These are phyloP conservation scores for Vitis riparia DNA, from an alignment of 164 flowering plant genomes.

Conservation along the genomic window DNA sequence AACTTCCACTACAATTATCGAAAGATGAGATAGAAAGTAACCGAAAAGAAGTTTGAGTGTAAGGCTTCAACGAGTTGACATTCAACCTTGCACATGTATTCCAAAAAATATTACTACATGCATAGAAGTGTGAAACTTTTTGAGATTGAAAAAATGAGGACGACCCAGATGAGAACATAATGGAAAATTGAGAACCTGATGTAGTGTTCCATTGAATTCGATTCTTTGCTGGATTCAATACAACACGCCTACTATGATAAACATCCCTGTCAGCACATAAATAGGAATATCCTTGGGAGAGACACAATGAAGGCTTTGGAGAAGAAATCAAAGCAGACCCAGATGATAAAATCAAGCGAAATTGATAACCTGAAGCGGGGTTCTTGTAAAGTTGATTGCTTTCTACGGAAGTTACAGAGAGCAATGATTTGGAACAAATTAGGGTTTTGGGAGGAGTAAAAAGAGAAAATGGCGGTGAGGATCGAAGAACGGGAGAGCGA, in stretches of 20 bases:
- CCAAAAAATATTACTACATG: not conserved
- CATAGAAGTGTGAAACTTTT: not conserved
- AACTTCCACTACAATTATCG: not conserved
- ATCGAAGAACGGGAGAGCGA: not conserved
- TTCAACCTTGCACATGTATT: not conserved
- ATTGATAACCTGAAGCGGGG: not conserved
- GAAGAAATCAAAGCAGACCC: too few species aligned
- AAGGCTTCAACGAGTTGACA: not conserved
- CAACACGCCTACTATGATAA: too few species aligned
- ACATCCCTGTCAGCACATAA: too few species aligned
- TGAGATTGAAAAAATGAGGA: slow-evolving; percentile 5
- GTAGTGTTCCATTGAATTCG: slow-evolving; percentile 3
- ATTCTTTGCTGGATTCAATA: not conserved
- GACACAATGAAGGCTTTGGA: too few species aligned
- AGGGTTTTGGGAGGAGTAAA: slow-evolving; percentile 14
- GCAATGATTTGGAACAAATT: slow-evolving; percentile 3
- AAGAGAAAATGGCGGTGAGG: not conserved
- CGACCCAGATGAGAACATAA: slow-evolving; percentile 5
- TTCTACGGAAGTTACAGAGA: not conserved
- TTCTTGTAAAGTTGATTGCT: slow-evolving; percentile 1
- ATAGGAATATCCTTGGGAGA: too few species aligned
- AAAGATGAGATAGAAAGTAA: slow-evolving; percentile 13
- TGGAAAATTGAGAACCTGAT: not conserved
- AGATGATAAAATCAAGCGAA: not conserved
- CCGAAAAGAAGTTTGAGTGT: slow-evolving; percentile 4